Evolutionary conservation across 306 rosid species (phyloP), one percentile per base, ranked within the genome.

Genomic region (Crataegus laevigata): DNA sequence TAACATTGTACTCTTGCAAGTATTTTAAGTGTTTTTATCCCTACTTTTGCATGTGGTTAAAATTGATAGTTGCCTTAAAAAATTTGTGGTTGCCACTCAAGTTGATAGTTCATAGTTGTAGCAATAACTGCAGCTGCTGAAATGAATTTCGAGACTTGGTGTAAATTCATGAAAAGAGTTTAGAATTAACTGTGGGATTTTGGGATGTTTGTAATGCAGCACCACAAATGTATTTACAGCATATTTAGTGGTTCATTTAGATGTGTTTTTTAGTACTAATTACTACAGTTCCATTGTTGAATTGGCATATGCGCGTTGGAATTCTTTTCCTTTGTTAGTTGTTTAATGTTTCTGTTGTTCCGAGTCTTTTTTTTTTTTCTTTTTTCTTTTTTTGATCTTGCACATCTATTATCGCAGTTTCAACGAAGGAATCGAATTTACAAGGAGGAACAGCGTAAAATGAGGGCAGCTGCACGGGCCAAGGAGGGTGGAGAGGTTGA

Each of bases 401-500:
- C 9, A 18, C 62, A 54, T 43, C 5, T 34, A 51, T 61, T 74
- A 22, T 68, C 52, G 64, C 84, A 85, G 99, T 94, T 89, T 81
- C 92, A 82, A 85, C 87, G 99, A 70, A 87, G 99, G 76, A 96
- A 96, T 81, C 90, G 99, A 50, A 83, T 96, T 72, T 96, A 90
- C 79, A 90, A 90, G 91, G 99, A 96, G 85, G 98, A 96, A 84
- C 96, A 92, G 81, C 97, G 99, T 69, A 89, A 96, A 77, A 55
- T 96, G 65, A 88, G 97, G 74, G 92, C 98, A 60, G 98, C 93
- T 69, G 72, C 88, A 40, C 81, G 84, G 82, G 90, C 76, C 72
- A 87, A 83, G 58, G 92, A 85, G 76, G 96, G 90, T 67, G 83
- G 40, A 66, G 86, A 63, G 64, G 82, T 55, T 67, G 78, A 75